phyloP scores from a whole-genome alignment of 1,139 yeast genomes.

The Pichia sp. region DNA sequence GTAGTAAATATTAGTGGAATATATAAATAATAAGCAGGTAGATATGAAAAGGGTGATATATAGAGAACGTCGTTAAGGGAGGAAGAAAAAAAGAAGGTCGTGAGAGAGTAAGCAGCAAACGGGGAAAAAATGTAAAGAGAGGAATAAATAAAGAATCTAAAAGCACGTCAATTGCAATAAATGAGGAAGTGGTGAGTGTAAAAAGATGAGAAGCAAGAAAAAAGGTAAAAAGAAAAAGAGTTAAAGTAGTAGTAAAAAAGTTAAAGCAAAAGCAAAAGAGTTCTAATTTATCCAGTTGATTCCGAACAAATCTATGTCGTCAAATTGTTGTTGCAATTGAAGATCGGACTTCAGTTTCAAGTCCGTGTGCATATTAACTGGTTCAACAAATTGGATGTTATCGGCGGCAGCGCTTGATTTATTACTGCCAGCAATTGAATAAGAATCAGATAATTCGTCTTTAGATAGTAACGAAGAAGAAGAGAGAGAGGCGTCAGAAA shows the following conservation, averaged over 20 bases:
- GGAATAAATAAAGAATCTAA: neutral
- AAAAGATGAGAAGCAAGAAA: neutral
- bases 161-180: neutral
- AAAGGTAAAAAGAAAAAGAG: neutral
- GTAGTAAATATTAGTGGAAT: neutral
- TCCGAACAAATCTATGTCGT: conserved; percentile 5
- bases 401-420: neutral
- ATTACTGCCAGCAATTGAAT: neutral
- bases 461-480: neutral
- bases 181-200: neutral
- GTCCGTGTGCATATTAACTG: neutral
- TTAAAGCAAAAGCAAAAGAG: neutral
- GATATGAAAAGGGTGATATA: neutral
- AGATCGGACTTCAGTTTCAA: neutral
- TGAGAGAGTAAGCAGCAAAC: neutral
- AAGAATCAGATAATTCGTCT: neutral
- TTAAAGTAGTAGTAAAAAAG: neutral
- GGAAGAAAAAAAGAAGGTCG: neutral
- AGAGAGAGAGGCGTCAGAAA: neutral
- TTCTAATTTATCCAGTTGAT: conserved; percentile 3
- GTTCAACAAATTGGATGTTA: neutral
- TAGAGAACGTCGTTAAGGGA: neutral
- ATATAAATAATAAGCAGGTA: neutral
- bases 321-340: neutral
- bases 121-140: neutral